Evolutionary conservation across 768 basidiomycete species (phyloP), one percentile per base, ranked within the genome.

Genomic region (Clavaria fumosa): DNA sequence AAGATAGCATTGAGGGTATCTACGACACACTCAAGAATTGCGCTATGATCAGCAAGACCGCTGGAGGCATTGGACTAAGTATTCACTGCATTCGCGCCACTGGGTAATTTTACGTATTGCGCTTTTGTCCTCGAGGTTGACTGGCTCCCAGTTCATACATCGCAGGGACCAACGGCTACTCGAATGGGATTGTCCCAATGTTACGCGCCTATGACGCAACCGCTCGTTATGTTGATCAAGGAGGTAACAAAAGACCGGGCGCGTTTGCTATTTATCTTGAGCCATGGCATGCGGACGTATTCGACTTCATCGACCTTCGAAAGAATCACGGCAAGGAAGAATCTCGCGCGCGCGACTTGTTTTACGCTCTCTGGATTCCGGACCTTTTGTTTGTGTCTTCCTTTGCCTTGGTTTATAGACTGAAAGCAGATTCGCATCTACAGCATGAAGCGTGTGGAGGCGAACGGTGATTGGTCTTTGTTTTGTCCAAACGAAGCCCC

Each of bases 271-370:
- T 99, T 56, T 99, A 99, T 62, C 67, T 97, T 52, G 95, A 99
- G 61, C 95, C 95, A 10, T 99, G 95, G 95, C 95, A 99, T 53
- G 73, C 86, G 12, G 95, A 97, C 56, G 58, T 99, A 53, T 95
- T 97, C 49, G 91, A 95, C 41, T 96, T 99, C 66, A 70, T 99
- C 48, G 93, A 97, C 53, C 70, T 99, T 32, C 71, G 95, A 51
- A 97, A 97, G 74, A 99, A 99, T 57, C 93, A 96, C 49, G 95
- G 93, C 38, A 97, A 97, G 57, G 95, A 97, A 59, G 91, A 97
- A 60, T 75, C 76, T 22, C 86, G 93, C 43, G 95, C 95, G 11
- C 77, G 93, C 28, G 95, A 97, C 56, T 66, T 97, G 4, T 99
- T 97, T 69, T 96, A 93, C 50, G 93, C 95, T 1, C 75, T 97